These are phyloP conservation scores for Citrus trifoliata DNA, from an alignment of 345 rosid genomes.

Conservation along the genomic window DNA sequence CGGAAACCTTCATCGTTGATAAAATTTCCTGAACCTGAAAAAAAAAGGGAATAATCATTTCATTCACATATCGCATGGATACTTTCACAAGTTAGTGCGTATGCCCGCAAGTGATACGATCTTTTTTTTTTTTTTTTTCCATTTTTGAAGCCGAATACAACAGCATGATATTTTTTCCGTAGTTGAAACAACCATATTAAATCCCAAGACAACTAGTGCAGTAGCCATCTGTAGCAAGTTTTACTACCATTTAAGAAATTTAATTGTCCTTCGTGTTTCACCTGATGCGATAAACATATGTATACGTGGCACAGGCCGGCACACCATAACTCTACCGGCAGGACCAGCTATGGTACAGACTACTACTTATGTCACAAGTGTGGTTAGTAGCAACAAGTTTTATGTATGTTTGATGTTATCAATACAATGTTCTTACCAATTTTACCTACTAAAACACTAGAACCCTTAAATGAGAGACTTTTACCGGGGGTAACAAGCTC, in stretches of 20 bases:
- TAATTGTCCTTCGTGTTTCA: neutral
- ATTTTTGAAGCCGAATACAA: neutral
- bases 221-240: neutral
- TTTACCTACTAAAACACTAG: neutral
- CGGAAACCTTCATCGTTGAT: slow-evolving; percentile 48
- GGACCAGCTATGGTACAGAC: neutral
- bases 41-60: neutral
- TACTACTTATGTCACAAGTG: neutral
- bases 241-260: neutral
- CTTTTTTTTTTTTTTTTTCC: no score
- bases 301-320: neutral
- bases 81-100: neutral
- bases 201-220: neutral
- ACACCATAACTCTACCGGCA: neutral
- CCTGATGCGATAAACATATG: neutral
- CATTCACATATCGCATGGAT: neutral
- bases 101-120: neutral
- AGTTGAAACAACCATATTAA: neutral
- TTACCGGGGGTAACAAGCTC: slow-evolving; percentile 55
- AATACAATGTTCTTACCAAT: neutral
- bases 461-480: neutral
- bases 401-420: no score
- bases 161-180: neutral
- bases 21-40: slow-evolving; percentile 31
- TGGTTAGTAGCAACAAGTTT: neutral